Base-by-base conservation (phyloP, 495 filamentous ascomycete species). In the Hypoxylon cercidicola region DNA sequence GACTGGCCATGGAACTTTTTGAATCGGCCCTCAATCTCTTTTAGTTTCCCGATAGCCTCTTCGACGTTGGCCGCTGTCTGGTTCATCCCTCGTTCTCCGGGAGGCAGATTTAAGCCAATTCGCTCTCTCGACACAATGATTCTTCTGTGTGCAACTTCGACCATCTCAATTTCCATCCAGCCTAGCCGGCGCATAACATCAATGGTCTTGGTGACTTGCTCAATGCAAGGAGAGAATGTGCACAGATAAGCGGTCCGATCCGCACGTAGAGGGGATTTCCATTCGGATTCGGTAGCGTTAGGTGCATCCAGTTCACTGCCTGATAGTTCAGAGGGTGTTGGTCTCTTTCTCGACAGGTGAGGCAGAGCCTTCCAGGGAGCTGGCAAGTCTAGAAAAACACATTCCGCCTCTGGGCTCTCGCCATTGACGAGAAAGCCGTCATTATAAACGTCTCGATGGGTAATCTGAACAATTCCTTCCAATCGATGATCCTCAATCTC, bases 161-260 rank as follows among this genome's bases (percentile, higher is more conserved):
- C 89, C 93, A 97, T 97, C 40, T 88, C 85, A 67, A 98, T 93
- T 41, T 91, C 86, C n/a, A 93, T 81, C 96, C 95, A 99, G 56
- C 89, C 90, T 2, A 90, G 78, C 25, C 87, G 81, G 39, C 93
- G 89, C 71, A 99, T 83, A 1, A 84, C 81, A 40, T 89, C 86
- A 49, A 97, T 86, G 0, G 96, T 97, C 35, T 86, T 84, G 28
- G 89, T 89, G 8, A 93, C 93, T 75, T 99, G 95, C 77, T 99
- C 95, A 68, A 99, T 93, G 74, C 95, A 99, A 0, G 95, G 95
- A 7, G 89, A 93, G 79, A 99, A 99, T 2, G 93, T 94, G 77
- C 95, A 99, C 60, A 99, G 79, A 60, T 92, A 83, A 16, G 86
- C 84, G 1, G 91, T 77, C 23, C 82, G 77, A 4, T 79, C 79